Evolutionary conservation across 2,329 filamentous ascomycete genomes (phyloP), one percentile per base, ranked within the genome.

Genomic region (Cladophialophora carrionii): DNA sequence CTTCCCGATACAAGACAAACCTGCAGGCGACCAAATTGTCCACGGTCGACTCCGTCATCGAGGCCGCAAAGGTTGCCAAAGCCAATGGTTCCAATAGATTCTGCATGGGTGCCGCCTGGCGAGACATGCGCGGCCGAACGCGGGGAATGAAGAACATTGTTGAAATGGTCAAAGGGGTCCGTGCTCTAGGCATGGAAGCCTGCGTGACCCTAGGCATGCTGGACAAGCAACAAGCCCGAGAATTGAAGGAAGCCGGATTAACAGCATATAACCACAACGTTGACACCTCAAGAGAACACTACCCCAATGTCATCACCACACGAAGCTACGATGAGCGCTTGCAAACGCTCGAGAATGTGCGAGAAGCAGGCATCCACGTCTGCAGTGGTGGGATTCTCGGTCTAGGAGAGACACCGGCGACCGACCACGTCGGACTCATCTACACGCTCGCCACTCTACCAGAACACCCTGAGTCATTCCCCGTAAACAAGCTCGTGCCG

Each of bases 171-270:
- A 83, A 86, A 62, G 92, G 92, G 0, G 91, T 96, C 22, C 84
- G 89, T 29, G 88, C 79, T 0, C 84, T 96, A 84, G 90, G 88
- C 55, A 94, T 96, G 90, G 92, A 96, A 77, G 88, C 88, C 7
- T 96, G 92, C 76, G 92, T 96, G n/a, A 96, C 92, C 1, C 84
- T 96, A 22, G 92, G 92, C 71, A 96, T 96, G 92, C 92, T 96
- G 72, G 91, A 96, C 76, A 84, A 82, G 5, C 82, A 83, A 70
- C 92, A 96, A 81, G 92, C 92, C 31, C 85, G 85, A 73, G 90
- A 95, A 79, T 84, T 96, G 70, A 92, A 92, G 75, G 87, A 87
- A 1, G 92, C 92, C 0, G 92, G 92, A 0, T 79, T 96, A 72
- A 96, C 92, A 17, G 92, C 92, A 0, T 96, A 96, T 79, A 96